Evolutionary conservation across 495 filamentous ascomycete species (phyloP).

Genomic region (Corynascus novoguineensis): DNA sequence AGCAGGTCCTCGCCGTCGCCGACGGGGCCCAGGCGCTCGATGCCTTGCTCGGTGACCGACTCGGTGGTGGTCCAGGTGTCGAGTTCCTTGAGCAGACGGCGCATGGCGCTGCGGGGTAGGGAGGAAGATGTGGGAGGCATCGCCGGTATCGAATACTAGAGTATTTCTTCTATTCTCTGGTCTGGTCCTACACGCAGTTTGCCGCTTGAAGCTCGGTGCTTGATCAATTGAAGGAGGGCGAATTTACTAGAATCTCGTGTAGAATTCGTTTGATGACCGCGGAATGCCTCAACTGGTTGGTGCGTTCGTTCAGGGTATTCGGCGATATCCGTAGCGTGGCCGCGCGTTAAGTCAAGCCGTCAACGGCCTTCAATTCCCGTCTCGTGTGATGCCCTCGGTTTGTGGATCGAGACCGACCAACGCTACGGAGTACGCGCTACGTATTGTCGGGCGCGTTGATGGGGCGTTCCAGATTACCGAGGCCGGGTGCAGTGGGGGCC

Average conservation of each 20-base stretch:
- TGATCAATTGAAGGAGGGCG: too few species aligned
- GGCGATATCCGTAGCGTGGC: too few species aligned
- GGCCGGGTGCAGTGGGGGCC: neutral
- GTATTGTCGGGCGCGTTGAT: neutral
- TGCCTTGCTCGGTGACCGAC: slow-evolving; percentile 34
- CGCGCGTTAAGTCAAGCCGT: too few species aligned
- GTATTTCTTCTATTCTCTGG: too few species aligned
- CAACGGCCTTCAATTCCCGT: too few species aligned
- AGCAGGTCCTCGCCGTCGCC: slow-evolving; percentile 66
- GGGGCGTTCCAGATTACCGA: neutral
- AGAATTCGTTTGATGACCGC: too few species aligned
- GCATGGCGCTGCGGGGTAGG: slow-evolving; percentile 30
- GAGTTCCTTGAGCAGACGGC: slow-evolving; percentile 42
- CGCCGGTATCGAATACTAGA: too few species aligned
- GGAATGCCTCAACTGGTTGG: too few species aligned
- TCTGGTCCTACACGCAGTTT: too few species aligned
- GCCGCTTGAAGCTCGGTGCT: too few species aligned
- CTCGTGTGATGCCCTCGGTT: neutral
- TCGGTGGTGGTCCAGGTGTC: slow-evolving; percentile 37
- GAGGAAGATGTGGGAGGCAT: neutral
- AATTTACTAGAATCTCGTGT: too few species aligned
- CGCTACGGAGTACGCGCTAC: neutral
- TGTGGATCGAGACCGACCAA: neutral
- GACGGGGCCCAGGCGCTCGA: slow-evolving; percentile 61
- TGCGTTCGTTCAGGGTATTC: too few species aligned